Evolutionary conservation across 345 rosid species (phyloP), one percentile per base, ranked within the genome.

Genomic region (Fremontodendron californicum): DNA sequence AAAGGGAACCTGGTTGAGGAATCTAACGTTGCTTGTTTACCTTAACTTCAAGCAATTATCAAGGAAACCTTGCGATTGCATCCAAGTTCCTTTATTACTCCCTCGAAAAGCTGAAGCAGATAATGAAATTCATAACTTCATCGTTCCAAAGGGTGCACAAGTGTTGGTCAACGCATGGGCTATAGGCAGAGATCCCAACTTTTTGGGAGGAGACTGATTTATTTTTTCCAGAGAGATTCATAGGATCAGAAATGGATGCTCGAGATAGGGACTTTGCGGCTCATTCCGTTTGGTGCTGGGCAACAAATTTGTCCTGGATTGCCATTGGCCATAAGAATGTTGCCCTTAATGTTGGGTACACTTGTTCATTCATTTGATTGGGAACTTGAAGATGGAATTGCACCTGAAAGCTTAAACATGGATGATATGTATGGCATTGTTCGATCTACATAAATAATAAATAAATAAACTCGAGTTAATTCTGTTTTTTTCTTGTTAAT

Each of bases 301-400:
- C 70, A 84, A 25, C 72, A 86, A 49, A 84, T 84, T 16, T 88
- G 86, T 18, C 86, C 86, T 0, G 85, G 88, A n/a, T 73, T 88
- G 76, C 82, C 86, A 11, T 31, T 88, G 48, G 92, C 82, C 2
- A 15, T 55, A 12, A 82, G 80, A 39, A 82, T 73, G 77, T 31
- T 89, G 52, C 81, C 78, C 52, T 37, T 85, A 2, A 81, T 85
- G 84, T 75, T 91, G 83, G 90, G 82, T 57, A 75, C 84, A 45
- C 83, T 87, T 16, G 6, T 82, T 6, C 55, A 65, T 39, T 74
- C 71, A 9, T 85, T 78, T 21, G 72, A 78, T 8, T 82, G 87
- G 88, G 73, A 83, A 61, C 73, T 80, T 60, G 76, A 62, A 27
- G 65, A 49, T 43, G 78, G 78, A 23, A 11, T 75, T 6, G 31